phyloP scores from a whole-genome alignment of 73 alveolate species.

The Paramecium tetraurelia region DNA sequence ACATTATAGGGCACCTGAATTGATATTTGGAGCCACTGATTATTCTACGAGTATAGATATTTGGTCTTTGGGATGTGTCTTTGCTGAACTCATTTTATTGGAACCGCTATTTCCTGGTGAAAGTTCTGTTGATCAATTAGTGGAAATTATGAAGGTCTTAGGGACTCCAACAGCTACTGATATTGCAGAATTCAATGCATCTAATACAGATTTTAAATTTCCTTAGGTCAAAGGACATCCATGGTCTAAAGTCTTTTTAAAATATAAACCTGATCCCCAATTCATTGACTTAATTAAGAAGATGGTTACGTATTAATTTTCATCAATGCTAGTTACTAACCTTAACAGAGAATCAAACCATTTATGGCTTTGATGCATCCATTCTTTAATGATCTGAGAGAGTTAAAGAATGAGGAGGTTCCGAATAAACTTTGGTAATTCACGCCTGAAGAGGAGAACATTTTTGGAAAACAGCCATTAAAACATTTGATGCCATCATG shows the following conservation, averaged over 20 bases:
- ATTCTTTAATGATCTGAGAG: slow-evolving; percentile 18
- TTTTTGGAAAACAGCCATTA: slow-evolving; percentile 16
- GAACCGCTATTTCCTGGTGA: slow-evolving; percentile 85
- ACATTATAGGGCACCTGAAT: slow-evolving; percentile 87
- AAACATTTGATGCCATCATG: background rate
- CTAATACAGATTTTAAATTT: slow-evolving; percentile 79
- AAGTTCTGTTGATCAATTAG: slow-evolving; percentile 76
- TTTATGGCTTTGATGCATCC: slow-evolving; percentile 47
- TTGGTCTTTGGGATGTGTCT: slow-evolving; percentile 89
- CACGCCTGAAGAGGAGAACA: slow-evolving; percentile 30
- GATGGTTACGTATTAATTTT: background rate
- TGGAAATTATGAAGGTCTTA: slow-evolving; percentile 77
- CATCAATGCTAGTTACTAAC: background rate
- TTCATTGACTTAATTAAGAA: slow-evolving; percentile 11
- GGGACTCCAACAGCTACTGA: slow-evolving; percentile 89
- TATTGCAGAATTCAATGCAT: slow-evolving; percentile 79
- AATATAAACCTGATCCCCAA: slow-evolving; percentile 34
- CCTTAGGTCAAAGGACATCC: slow-evolving; percentile 65
- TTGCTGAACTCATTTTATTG: slow-evolving; percentile 88
- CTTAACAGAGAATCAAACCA: slow-evolving; percentile 26
- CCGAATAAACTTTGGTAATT: slow-evolving; percentile 8
- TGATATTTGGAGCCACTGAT: slow-evolving; percentile 74
- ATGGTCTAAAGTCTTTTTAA: slow-evolving; percentile 18
- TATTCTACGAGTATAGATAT: slow-evolving; percentile 71
- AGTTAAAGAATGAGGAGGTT: background rate